phyloP scores from a whole-genome alignment of 352 stramenopile species.

The Thraustochytrium striatum region DNA sequence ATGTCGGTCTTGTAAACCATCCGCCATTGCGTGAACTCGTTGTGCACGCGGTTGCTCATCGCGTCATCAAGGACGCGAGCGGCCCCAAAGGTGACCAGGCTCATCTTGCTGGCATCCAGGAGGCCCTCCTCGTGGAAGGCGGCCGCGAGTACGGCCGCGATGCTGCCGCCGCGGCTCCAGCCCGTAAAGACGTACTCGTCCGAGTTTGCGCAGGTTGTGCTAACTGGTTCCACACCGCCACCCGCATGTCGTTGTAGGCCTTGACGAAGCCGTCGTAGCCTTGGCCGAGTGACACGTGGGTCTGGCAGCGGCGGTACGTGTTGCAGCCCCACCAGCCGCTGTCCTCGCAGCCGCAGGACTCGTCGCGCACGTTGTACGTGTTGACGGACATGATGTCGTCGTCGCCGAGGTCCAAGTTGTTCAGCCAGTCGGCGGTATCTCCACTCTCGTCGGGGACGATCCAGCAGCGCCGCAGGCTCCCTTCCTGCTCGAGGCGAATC shows the following conservation, averaged over 20 bases:
- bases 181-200: background rate
- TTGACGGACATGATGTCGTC: constrained; percentile 37
- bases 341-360: constrained; percentile 1
- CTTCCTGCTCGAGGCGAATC: no score
- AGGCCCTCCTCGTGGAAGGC: constrained; percentile 18
- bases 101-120: background rate
- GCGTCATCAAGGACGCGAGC: background rate
- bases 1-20: constrained; percentile 4
- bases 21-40: constrained; percentile 6
- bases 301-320: constrained; percentile 39
- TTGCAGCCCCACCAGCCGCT: constrained; percentile 18
- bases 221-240: background rate
- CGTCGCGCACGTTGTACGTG: constrained; percentile 22
- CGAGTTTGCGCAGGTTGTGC: background rate
- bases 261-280: constrained; percentile 43
- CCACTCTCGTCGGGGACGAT: constrained; percentile 5
- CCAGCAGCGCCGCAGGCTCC: no score
- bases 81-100: constrained; percentile 13
- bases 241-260: constrained; percentile 39
- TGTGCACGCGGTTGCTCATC: background rate
- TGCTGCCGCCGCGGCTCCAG: constrained; percentile 3
- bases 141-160: constrained; percentile 19
- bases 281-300: background rate
- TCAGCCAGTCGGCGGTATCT: constrained; percentile 4
- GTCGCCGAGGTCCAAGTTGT: constrained; percentile 36